A percentile compares a stretch with the other conserved stretches of the same genome.
Evolutionary conservation across 176 grass and related monocot genomes (phyloP).

Genomic region (Thalia dealbata): DNA sequence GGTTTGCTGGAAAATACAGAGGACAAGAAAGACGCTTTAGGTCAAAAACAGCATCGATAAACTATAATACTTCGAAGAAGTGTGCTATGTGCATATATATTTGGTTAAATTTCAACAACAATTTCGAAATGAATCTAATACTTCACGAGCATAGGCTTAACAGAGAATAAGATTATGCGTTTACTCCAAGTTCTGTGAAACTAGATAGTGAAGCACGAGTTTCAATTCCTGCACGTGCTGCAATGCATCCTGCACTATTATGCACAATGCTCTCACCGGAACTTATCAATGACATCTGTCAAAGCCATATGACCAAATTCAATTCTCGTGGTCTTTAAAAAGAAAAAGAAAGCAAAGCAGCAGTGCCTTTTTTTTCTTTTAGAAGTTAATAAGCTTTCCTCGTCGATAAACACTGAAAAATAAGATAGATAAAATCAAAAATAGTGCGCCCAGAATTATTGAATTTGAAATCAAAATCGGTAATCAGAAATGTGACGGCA

Average conservation of each 20-base stretch:
- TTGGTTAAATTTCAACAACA: not conserved
- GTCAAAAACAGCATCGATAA: not conserved
- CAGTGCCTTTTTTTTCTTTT: not conserved
- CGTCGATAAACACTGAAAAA: not conserved
- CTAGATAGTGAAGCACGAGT: not conserved
- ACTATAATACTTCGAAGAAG: not conserved
- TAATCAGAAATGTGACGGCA: not conserved
- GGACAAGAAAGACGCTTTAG: not conserved
- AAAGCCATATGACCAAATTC: not conserved
- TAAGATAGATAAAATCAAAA: not conserved
- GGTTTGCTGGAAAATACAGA: constrained; percentile 7
- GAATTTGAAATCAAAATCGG: not conserved
- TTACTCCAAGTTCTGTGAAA: not conserved
- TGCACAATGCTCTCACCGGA: not conserved
- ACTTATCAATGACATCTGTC: not conserved
- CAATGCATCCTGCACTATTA: not conserved
- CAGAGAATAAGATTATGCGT: not conserved
- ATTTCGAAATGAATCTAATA: not conserved
- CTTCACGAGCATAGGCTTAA: not conserved
- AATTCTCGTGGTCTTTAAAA: not conserved
- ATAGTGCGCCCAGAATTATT: not conserved
- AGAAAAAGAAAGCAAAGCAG: no score
- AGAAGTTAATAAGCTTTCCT: not conserved
- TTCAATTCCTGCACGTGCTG: not conserved
- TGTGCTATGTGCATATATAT: not conserved